These are phyloP conservation scores for Leccinellum luteum DNA, from an alignment of 768 basidiomycete genomes.

Conservation along the genomic window DNA sequence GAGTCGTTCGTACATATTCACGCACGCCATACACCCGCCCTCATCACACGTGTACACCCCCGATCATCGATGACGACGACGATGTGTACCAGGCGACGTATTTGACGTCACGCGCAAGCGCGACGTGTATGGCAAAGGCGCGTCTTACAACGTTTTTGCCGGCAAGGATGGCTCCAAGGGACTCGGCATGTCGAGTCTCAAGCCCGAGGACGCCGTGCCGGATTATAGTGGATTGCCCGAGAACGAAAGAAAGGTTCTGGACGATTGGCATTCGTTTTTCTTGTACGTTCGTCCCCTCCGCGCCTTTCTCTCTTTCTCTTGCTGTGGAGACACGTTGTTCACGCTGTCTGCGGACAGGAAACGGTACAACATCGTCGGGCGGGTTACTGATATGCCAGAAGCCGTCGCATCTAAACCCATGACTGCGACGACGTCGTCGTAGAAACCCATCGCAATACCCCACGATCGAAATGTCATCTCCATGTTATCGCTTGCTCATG, in stretches of 20 bases:
- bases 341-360: conserved; percentile 43
- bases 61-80: not conserved
- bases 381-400: conserved; percentile 55
- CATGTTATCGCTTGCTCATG: not conserved
- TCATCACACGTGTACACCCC: not conserved
- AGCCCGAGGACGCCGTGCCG: conserved; percentile 78
- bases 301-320: too few relatives aligned
- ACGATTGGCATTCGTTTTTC: conserved; percentile 92
- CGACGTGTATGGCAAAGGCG: conserved; percentile 86
- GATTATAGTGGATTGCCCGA: conserved; percentile 79
- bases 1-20: conserved; percentile 34
- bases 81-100: conserved; percentile 52
- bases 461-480: not conserved
- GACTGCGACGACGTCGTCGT: not conserved
- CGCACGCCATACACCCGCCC: not conserved
- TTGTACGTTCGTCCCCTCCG: conserved; percentile 47
- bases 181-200: conserved; percentile 86
- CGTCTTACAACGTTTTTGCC: conserved; percentile 81
- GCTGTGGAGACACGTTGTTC: not conserved
- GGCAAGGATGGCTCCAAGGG: conserved; percentile 92
- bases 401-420: conserved; percentile 24
- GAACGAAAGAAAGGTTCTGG: conserved; percentile 72
- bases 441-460: not conserved
- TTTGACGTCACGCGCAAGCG: conserved; percentile 86
- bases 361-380: conserved; percentile 86